Evolutionary conservation across 169 alveolate genomes (phyloP).

Genomic region (Plasmodium vivax): DNA sequence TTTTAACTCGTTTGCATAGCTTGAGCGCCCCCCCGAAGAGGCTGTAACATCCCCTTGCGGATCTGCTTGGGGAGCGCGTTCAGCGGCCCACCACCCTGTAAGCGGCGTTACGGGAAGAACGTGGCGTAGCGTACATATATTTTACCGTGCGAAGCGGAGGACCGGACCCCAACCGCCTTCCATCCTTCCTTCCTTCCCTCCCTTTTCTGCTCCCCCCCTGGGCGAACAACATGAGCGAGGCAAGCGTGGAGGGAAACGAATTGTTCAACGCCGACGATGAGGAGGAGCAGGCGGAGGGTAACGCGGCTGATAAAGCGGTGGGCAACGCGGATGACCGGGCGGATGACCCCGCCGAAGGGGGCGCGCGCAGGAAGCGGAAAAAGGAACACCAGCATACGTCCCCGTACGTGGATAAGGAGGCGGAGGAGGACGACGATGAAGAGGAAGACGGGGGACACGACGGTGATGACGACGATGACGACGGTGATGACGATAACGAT

Average conservation of each 20-base stretch:
- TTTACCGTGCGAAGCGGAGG: not conserved
- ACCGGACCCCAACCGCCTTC: not conserved
- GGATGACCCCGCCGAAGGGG: not conserved
- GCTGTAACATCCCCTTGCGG: not conserved
- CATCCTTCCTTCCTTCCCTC: not conserved
- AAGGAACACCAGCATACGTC: not conserved
- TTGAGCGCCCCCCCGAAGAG: not conserved
- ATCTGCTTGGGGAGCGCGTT: not conserved
- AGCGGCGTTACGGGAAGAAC: not conserved
- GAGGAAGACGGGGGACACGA: conserved; percentile 17
- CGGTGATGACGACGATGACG: not conserved
- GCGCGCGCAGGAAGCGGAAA: not conserved
- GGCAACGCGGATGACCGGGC: not conserved
- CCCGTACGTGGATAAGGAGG: not conserved
- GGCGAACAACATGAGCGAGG: not conserved
- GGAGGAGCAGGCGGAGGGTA: not conserved
- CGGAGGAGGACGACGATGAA: not conserved
- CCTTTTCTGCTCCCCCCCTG: not conserved
- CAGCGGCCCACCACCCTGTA: not conserved
- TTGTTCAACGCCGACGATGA: not conserved
- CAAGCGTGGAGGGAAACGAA: not conserved
- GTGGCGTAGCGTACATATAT: not conserved
- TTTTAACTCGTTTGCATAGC: not conserved
- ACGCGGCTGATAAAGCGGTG: not conserved
- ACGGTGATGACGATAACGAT: not conserved